Percentiles rank a stretch among this genome's conserved stretches.
Conservation (phyloP, 2,329 filamentous ascomycete species). For the Hortaea sp. region DNA sequence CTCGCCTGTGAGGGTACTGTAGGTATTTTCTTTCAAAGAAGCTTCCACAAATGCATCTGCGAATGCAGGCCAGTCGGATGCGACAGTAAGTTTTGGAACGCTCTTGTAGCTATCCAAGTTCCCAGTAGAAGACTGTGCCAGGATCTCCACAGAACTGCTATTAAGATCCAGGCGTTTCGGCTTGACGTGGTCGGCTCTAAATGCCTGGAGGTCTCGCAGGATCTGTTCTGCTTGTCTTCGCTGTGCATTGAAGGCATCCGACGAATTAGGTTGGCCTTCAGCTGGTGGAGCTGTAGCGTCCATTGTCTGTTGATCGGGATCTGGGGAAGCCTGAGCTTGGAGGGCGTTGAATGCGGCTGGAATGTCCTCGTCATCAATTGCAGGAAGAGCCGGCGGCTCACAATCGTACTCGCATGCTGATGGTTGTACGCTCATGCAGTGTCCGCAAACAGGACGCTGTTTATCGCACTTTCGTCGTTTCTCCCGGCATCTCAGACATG, state of each 20-base stretch:
- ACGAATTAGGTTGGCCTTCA: neutral
- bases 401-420: slow-evolving; percentile 17
- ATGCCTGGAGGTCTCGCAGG: slow-evolving; percentile 12
- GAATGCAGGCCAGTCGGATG: slow-evolving; percentile 18
- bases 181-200: slow-evolving; percentile 18
- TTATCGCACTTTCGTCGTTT: slow-evolving; percentile 22
- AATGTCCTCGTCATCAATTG: neutral
- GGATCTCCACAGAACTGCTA: slow-evolving; percentile 20
- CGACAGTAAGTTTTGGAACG: slow-evolving; percentile 8
- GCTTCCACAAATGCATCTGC: slow-evolving; percentile 19
- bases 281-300: neutral
- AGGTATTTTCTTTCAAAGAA: slow-evolving; percentile 21
- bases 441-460: slow-evolving; percentile 16
- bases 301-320: neutral
- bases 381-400: slow-evolving; percentile 5
- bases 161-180: slow-evolving; percentile 16
- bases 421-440: slow-evolving; percentile 9
- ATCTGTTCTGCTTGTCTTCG: slow-evolving; percentile 11
- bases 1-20: slow-evolving; percentile 17
- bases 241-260: neutral
- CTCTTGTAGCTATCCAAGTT: slow-evolving; percentile 20
- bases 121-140: slow-evolving; percentile 21
- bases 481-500: slow-evolving; percentile 10
- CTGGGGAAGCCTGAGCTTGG: neutral
- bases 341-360: neutral